phyloP scores from a whole-genome alignment of 148 eudicot genomes.

The Vaccinium vitisidaea region DNA sequence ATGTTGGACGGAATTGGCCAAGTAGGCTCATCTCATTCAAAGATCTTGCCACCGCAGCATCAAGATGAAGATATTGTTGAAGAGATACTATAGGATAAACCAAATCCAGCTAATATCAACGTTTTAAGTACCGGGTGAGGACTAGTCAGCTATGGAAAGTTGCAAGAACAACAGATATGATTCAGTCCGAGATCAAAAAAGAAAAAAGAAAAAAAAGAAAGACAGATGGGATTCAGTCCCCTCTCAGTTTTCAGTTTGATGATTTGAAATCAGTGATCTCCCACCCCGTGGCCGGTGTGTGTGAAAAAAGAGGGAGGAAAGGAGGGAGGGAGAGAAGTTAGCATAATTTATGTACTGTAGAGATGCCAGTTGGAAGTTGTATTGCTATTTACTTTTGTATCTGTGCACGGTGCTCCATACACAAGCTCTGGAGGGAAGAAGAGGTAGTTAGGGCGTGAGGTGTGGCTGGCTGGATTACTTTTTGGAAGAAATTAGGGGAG shows the following conservation, averaged over 20 bases:
- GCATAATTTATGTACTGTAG: background rate
- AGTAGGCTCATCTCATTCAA: conserved; percentile 6
- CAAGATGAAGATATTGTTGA: background rate
- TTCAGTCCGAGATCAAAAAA: background rate
- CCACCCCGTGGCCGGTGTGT: background rate
- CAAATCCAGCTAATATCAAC: conserved; percentile 15
- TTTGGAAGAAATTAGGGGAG: background rate
- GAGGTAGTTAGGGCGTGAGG: background rate
- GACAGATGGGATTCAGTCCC: background rate
- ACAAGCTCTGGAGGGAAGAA: background rate
- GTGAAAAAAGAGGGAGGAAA: background rate
- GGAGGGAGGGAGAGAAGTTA: background rate
- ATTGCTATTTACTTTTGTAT: background rate
- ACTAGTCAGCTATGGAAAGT: conserved; percentile 10
- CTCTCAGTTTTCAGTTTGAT: background rate
- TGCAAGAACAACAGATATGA: background rate
- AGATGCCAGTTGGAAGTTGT: background rate
- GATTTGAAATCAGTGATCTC: background rate
- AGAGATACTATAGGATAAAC: conserved; percentile 8
- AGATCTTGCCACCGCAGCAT: background rate
- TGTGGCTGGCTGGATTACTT: background rate
- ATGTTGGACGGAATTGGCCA: conserved; percentile 12
- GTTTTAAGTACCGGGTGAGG: background rate
- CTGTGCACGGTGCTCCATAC: background rate
- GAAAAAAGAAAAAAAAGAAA: background rate